Evolutionary conservation across 2,329 filamentous ascomycete species (phyloP).

Genomic region (Cadophora malorum): DNA sequence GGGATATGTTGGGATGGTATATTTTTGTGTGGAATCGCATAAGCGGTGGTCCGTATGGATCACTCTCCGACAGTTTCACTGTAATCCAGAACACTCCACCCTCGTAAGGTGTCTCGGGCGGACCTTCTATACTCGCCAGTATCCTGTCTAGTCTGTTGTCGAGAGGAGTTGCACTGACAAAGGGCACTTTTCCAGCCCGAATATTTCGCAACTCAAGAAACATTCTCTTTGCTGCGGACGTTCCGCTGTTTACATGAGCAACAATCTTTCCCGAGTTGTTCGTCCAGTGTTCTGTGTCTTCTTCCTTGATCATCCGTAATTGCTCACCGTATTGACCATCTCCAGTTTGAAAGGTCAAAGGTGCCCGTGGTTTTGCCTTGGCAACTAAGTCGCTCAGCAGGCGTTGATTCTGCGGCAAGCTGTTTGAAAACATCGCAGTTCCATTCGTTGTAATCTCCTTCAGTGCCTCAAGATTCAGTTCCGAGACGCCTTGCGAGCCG

Average conservation of each 20-base stretch:
- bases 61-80: constrained; percentile 25
- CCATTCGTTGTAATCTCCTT: too few relatives aligned
- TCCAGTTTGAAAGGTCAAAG: constrained; percentile 24
- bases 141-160: constrained; percentile 35
- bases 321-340: constrained; percentile 27
- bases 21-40: constrained; percentile 37
- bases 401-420: constrained; percentile 26
- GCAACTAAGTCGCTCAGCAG: constrained; percentile 10
- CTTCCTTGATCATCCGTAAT: constrained; percentile 14
- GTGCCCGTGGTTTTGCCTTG: not conserved
- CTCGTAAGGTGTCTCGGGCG: constrained; percentile 40
- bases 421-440: not conserved
- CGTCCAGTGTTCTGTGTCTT: constrained; percentile 23
- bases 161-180: constrained; percentile 36
- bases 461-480: not conserved
- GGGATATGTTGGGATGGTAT: constrained; percentile 40
- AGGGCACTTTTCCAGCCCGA: constrained; percentile 33
- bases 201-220: constrained; percentile 39
- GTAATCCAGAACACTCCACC: constrained; percentile 38
- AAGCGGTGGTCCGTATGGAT: constrained; percentile 21
- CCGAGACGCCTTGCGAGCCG: not conserved
- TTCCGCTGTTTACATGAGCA: constrained; percentile 3
- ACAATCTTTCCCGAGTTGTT: constrained; percentile 18
- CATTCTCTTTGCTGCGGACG: constrained; percentile 32
- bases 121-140: constrained; percentile 40